Percentiles rank a stretch among this genome's conserved stretches.
These are phyloP conservation scores for Thinopyrum obtusiflorum DNA, from an alignment of 202 grass and related monocot species.

Conservation along the genomic window DNA sequence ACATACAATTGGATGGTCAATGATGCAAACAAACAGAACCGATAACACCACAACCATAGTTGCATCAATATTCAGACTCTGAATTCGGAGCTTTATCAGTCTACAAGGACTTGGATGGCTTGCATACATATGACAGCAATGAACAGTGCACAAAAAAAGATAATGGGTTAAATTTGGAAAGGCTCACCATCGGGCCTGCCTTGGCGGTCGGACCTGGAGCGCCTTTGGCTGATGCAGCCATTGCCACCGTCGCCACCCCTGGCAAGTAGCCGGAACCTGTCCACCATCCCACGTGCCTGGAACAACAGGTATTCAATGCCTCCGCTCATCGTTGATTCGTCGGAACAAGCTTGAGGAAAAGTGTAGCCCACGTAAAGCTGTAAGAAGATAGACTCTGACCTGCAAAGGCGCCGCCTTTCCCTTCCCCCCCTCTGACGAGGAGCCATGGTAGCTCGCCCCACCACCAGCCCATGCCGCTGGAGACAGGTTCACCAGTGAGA, in stretches of 20 bases:
- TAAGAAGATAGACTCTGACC: too few relatives aligned
- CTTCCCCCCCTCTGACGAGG: constrained; percentile 23
- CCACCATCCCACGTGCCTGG: too few relatives aligned
- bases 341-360: too few relatives aligned
- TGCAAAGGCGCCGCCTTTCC: constrained; percentile 31
- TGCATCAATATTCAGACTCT: background rate
- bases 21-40: background rate
- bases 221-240: too few relatives aligned
- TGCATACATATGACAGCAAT: background rate
- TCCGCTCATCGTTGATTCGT: too few relatives aligned
- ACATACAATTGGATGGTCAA: background rate
- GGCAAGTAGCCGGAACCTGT: too few relatives aligned
- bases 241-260: too few relatives aligned
- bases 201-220: too few relatives aligned
- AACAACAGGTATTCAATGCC: too few relatives aligned
- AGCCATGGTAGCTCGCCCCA: constrained; percentile 40
- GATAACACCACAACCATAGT: background rate
- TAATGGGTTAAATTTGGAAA: background rate
- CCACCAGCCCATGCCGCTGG: background rate
- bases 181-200: too few relatives aligned
- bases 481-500: too few relatives aligned
- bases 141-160: background rate
- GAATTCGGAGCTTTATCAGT: background rate
- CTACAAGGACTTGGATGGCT: background rate
- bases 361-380: too few relatives aligned